Conservation (phyloP, 2,329 filamentous ascomycete genomes). For the Neonectria ditissima region DNA sequence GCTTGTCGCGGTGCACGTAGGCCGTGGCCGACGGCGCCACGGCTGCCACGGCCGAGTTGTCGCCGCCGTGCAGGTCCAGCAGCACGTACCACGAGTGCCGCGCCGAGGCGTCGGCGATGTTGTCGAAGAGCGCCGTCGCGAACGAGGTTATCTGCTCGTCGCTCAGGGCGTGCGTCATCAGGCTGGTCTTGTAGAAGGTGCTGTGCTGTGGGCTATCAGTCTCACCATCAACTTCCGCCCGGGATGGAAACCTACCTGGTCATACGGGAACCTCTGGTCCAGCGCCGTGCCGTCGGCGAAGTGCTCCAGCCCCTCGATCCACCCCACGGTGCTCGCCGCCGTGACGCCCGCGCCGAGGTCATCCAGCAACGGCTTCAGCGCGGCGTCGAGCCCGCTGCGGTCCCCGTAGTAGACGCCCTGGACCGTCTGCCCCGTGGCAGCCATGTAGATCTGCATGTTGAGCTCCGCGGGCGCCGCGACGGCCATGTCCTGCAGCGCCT, state of each 20-base stretch:
- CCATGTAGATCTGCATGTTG: slow-evolving; percentile 46
- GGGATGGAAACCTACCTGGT: slow-evolving; percentile 28
- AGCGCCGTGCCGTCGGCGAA: slow-evolving; percentile 36
- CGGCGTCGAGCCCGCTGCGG: slow-evolving; percentile 25
- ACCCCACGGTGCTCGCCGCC: slow-evolving; percentile 33
- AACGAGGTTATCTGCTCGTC: slow-evolving; percentile 39
- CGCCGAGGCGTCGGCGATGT: slow-evolving; percentile 24
- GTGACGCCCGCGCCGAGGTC: slow-evolving; percentile 28
- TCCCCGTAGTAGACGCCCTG: slow-evolving; percentile 47
- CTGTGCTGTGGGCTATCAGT: slow-evolving; percentile 40
- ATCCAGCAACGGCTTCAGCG: slow-evolving; percentile 37
- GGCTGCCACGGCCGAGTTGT: slow-evolving; percentile 52
- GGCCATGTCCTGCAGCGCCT: slow-evolving; percentile 43
- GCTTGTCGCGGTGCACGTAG: slow-evolving; percentile 57
- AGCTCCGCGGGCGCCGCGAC: slow-evolving; percentile 41
- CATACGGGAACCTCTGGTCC: slow-evolving; percentile 43
- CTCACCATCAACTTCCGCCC: fast-evolving
- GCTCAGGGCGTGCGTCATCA: slow-evolving; percentile 45
- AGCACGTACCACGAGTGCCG: slow-evolving; percentile 40
- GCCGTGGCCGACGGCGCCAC: slow-evolving; percentile 45
- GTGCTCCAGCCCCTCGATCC: slow-evolving; percentile 43
- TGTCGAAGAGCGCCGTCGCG: slow-evolving; percentile 32
- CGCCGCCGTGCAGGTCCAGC: slow-evolving; percentile 49
- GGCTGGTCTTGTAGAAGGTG: slow-evolving; percentile 47
- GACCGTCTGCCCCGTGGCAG: slow-evolving; percentile 34